phyloP scores from a whole-genome alignment of 2,329 filamentous ascomycete species.

The Tothia fuscella region DNA sequence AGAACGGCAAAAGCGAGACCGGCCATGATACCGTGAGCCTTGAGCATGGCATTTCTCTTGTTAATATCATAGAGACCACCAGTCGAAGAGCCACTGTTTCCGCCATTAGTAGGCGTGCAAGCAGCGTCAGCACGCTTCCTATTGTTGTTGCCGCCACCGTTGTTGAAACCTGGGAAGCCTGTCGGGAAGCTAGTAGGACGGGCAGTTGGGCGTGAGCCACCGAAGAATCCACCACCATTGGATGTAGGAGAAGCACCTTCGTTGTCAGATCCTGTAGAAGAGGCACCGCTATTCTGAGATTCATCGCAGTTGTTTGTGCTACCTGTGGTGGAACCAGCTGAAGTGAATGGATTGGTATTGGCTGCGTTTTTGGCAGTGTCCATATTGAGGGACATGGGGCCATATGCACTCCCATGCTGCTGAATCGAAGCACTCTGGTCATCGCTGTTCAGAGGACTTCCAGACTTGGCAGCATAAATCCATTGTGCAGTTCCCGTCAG shows the following conservation, averaged over 20 bases:
- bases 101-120: constrained; percentile 4
- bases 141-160: constrained; percentile 11
- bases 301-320: too few relatives aligned
- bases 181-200: neutral
- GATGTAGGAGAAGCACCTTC: constrained; percentile 1
- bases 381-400: constrained; percentile 36
- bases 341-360: constrained; percentile 29
- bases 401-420: constrained; percentile 31
- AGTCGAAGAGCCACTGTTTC: constrained; percentile 11
- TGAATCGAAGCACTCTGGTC: constrained; percentile 30
- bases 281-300: neutral
- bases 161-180: too few relatives aligned
- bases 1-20: constrained; percentile 32
- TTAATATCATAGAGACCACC: neutral
- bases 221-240: constrained; percentile 8
- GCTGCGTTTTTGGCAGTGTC: constrained; percentile 34
- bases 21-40: constrained; percentile 32
- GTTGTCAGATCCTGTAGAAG: neutral
- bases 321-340: constrained; percentile 7
- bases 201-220: constrained; percentile 13
- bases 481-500: constrained; percentile 35
- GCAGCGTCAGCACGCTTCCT: neutral
- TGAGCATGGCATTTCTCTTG: constrained; percentile 22
- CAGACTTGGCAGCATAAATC: constrained; percentile 39
- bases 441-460: constrained; percentile 36